Conservation (phyloP, 176 grass and related monocot species). For the Oryza meyeriana region DNA sequence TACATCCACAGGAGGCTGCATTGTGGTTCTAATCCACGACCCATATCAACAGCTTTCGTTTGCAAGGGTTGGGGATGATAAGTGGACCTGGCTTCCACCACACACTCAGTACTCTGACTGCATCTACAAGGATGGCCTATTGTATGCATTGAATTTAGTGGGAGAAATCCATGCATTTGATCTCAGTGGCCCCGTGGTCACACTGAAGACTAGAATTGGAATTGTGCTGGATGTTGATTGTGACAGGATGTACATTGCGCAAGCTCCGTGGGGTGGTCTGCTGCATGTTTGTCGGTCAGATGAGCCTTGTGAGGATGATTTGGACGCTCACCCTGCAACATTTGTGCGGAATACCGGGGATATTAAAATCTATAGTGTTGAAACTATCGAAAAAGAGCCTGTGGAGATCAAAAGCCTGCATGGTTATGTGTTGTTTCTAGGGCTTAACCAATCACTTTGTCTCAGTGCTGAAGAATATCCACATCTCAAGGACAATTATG, state of each 20-base stretch:
- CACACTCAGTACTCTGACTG: not conserved
- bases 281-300: not conserved
- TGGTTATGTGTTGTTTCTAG: not conserved
- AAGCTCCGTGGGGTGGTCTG: not conserved
- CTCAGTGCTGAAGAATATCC: not conserved
- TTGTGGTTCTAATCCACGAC: not conserved
- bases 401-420: not conserved
- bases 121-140: not conserved
- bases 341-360: not conserved
- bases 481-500: not conserved
- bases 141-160: not conserved
- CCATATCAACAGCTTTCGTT: not conserved
- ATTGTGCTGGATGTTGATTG: not conserved
- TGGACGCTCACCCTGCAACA: no score
- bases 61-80: not conserved
- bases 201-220: not conserved
- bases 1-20: not conserved
- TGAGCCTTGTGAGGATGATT: no score
- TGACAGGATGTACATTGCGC: not conserved
- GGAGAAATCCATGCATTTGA: not conserved
- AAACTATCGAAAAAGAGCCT: not conserved
- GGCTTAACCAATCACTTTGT: not conserved
- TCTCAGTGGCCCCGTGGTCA: not conserved
- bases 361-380: not conserved
- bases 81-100: not conserved